Conservation (phyloP, 164 flowering plant genomes). For the Hamamelis virginiana region DNA sequence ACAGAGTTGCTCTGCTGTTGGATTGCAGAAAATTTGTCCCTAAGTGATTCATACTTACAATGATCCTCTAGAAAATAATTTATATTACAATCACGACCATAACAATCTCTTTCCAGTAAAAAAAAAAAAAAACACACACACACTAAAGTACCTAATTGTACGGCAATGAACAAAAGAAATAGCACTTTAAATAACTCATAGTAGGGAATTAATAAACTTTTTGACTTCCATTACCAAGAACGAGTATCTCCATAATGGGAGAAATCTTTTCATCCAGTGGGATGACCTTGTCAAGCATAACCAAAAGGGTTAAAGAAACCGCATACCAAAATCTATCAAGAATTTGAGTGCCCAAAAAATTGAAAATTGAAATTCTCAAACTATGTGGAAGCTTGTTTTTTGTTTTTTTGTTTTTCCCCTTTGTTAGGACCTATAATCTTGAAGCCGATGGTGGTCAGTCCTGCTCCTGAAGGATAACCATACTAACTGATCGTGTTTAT, state of each 20-base stretch:
- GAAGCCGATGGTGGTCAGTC: slow-evolving; percentile 7
- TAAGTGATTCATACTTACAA: too few species aligned
- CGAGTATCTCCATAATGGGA: neutral
- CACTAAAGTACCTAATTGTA: too few species aligned
- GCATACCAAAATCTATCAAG: slow-evolving; percentile 5
- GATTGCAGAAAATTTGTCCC: too few species aligned
- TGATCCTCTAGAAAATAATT: too few species aligned
- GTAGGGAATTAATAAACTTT: neutral
- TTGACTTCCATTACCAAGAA: neutral
- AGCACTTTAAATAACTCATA: neutral
- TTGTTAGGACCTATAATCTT: neutral
- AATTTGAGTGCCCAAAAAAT: neutral
- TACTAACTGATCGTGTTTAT: neutral
- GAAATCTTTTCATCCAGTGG: neutral
- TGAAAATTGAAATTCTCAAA: neutral
- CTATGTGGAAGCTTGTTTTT: too few species aligned
- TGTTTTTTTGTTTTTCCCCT: too few species aligned
- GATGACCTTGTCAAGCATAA: neutral
- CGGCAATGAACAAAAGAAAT: neutral
- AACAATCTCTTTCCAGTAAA: too few species aligned
- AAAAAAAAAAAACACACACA: too few species aligned
- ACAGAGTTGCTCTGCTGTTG: too few species aligned
- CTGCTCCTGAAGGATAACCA: slow-evolving; percentile 2
- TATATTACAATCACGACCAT: too few species aligned
- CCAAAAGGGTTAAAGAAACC: neutral